Evolutionary conservation across 2,329 filamentous ascomycete species (phyloP).

Genomic region (Pseudogymnoascus pannorum): DNA sequence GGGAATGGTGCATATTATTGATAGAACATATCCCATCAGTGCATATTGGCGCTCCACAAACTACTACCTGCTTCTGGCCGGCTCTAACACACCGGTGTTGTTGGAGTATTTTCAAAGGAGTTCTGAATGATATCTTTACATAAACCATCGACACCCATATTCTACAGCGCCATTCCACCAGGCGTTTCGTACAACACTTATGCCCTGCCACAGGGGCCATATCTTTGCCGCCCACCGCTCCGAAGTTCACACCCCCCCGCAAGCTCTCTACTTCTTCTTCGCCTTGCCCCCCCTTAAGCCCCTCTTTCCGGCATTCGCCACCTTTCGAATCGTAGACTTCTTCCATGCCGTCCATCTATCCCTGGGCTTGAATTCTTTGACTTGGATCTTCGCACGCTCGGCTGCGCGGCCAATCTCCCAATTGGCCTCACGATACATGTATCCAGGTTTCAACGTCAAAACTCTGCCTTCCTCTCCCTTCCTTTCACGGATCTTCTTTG

Average conservation of each 20-base stretch:
- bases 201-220: neutral
- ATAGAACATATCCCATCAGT: neutral
- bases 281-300: constrained; percentile 39
- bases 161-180: constrained; percentile 8
- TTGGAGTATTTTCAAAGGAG: neutral
- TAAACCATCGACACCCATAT: constrained; percentile 1
- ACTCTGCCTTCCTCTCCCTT: constrained; percentile 30
- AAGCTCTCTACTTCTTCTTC: constrained; percentile 4
- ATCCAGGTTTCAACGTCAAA: constrained; percentile 44
- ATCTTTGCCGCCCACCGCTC: neutral
- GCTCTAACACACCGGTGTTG: neutral
- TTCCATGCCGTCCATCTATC: constrained; percentile 56
- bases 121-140: constrained; percentile 8
- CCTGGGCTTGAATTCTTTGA: constrained; percentile 49
- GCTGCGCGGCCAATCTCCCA: constrained; percentile 60
- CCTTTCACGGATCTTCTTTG: constrained; percentile 18
- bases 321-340: constrained; percentile 45
- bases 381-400: constrained; percentile 51
- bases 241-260: neutral
- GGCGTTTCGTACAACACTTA: neutral
- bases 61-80: neutral
- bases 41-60: neutral
- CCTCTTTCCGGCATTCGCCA: constrained; percentile 45
- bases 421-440: constrained; percentile 59
- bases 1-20: neutral